Base-by-base conservation (phyloP, 345 rosid genomes). In the Balakata baccata region DNA sequence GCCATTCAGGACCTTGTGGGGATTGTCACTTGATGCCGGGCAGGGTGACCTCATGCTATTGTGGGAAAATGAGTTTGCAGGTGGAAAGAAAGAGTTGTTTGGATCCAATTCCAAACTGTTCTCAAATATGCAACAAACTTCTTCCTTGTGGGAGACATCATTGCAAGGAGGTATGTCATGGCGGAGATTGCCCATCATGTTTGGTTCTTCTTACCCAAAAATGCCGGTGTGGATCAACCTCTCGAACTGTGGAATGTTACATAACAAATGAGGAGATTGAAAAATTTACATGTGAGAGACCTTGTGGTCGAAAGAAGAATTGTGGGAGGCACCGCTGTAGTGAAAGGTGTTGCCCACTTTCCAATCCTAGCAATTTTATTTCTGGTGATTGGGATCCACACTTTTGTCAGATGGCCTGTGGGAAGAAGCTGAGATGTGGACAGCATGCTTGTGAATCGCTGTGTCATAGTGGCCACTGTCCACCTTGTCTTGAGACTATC, bases 401-500 rank as follows among this genome's bases (percentile, higher is more conserved):
- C 79, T 83, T 87, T 51, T 95, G 99, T 81, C 92, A 92, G 68
- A 83, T 93, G 85, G 77, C 89, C 6, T 95, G 99, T 79, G 96
- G 86, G 66, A 95, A 95, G 90, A 91, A 90, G 84, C 88, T 91
- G 56, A 89, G 97, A 75, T 93, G 99, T 56, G 93, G 96, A 54
- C 97, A 91, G 71, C 98, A 95, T 87, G 80, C 87, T 65, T 95
- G 99, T 79, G 92, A 91, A 71, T 82, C 93, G 3, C 77, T 89
- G 51, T 95, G 98, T 88, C 98, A 95, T 75, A 91, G 93, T 81
- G 99, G 99, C 43, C 97, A 95, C 67, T 95, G 97, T 76, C 91
- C 94, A 81, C 92, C 98, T 70, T 95, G 99, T 79, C 92, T 92
- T 38, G 93, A 91, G 75, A 91, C 92, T n/a, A 93, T 93, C 57